These are phyloP conservation scores for Croton setiger DNA, from an alignment of 441 rosid species.

Conservation along the genomic window DNA sequence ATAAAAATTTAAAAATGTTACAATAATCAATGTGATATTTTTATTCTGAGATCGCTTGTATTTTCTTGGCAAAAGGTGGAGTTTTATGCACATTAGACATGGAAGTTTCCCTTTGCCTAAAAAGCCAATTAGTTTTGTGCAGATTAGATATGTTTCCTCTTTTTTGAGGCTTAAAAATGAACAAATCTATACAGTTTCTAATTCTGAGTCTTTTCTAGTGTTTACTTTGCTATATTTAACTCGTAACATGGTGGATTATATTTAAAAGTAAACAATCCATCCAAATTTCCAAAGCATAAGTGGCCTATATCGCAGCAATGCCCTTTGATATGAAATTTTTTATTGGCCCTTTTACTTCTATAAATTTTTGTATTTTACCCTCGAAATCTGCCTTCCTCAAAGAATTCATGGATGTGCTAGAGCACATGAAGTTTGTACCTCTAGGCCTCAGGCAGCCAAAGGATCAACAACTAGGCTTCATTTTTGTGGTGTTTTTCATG, in stretches of 20 bases:
- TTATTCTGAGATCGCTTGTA: background rate
- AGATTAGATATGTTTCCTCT: no score
- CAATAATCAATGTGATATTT: no score
- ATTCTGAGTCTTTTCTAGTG: background rate
- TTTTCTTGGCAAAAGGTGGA: background rate
- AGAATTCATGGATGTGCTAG: background rate
- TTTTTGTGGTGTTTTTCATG: background rate
- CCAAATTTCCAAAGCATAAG: background rate
- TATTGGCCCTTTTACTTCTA: no score
- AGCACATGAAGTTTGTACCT: background rate
- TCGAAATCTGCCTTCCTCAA: no score
- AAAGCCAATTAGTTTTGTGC: no score
- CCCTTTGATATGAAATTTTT: no score
- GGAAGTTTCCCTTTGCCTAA: background rate
- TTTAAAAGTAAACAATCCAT: background rate
- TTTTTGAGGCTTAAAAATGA: no score
- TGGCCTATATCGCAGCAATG: no score
- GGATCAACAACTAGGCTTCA: background rate
- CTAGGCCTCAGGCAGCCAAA: background rate
- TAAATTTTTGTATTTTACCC: no score
- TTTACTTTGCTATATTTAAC: background rate
- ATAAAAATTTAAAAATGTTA: no score
- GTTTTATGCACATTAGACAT: background rate
- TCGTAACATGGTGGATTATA: background rate
- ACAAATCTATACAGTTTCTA: no score